Percentiles rank a stretch among this genome's conserved stretches.
Conservation (phyloP, 441 rosid species). For the Rhodomyrtus psidioides region DNA sequence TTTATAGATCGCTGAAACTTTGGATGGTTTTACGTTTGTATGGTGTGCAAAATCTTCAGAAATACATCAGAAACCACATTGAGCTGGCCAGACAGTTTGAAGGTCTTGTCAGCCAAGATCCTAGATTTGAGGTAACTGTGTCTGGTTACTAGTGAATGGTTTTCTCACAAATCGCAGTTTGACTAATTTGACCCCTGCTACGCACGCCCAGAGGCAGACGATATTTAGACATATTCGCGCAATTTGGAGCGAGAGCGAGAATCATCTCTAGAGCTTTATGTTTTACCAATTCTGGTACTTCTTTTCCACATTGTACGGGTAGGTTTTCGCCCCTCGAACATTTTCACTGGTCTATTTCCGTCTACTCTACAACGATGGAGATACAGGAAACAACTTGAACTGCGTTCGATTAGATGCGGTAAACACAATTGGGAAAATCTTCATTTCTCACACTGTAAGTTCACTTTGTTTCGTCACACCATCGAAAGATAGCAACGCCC, state of each 20-base stretch:
- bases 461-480: not conserved
- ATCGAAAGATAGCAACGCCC: not conserved
- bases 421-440: constrained; percentile 68
- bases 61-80: constrained; percentile 72
- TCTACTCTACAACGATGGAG: constrained; percentile 30
- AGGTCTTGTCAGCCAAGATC: constrained; percentile 47
- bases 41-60: constrained; percentile 50
- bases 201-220: not conserved
- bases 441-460: constrained; percentile 81
- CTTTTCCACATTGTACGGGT: not conserved
- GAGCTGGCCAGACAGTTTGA: constrained; percentile 63
- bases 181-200: not conserved
- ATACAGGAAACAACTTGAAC: constrained; percentile 40
- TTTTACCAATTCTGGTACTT: not conserved
- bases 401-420: constrained; percentile 53
- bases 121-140: constrained; percentile 67
- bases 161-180: not conserved
- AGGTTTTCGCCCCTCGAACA: constrained; percentile 67
- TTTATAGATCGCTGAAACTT: constrained; percentile 58
- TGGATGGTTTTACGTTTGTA: constrained; percentile 86
- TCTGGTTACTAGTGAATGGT: not conserved
- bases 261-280: not conserved
- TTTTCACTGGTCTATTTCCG: constrained; percentile 80
- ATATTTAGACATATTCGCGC: not conserved
- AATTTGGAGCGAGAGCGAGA: not conserved